A percentile compares a stretch with the other conserved stretches of the same genome.
phyloP scores from a whole-genome alignment of 805 yeast genomes.

The Metschnikowia cubensis region DNA sequence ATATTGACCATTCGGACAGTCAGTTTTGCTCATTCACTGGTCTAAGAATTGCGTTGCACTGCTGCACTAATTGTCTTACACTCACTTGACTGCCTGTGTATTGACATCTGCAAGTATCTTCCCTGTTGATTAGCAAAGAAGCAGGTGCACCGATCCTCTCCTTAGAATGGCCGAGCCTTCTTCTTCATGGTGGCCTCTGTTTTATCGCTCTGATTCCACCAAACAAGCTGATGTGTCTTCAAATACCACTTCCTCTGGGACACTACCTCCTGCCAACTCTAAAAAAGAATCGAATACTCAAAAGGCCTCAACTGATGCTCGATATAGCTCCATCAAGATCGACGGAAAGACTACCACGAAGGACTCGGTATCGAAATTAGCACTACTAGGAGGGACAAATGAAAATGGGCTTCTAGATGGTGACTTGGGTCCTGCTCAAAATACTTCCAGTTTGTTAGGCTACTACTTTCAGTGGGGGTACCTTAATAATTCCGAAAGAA shows the following conservation, averaged over 20 bases:
- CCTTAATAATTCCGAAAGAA: neutral
- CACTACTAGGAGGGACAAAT: neutral
- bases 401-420: neutral
- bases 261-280: neutral
- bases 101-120: neutral
- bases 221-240: neutral
- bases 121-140: neutral
- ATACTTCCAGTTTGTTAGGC: neutral
- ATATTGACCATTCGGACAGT: neutral
- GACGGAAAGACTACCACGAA: neutral
- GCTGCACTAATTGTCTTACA: neutral
- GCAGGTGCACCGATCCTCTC: neutral
- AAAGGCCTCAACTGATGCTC: neutral
- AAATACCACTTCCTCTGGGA: neutral
- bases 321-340: neutral
- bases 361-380: neutral
- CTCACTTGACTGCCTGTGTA: neutral
- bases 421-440: neutral
- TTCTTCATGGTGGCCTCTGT: slow-evolving; percentile 2
- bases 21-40: neutral
- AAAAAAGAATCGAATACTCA: neutral
- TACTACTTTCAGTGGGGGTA: neutral
- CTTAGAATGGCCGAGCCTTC: neutral
- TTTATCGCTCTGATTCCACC: neutral
- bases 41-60: neutral